Evolutionary conservation across 1,139 yeast genomes (phyloP).

Genomic region (Taphrina flavorubra): DNA sequence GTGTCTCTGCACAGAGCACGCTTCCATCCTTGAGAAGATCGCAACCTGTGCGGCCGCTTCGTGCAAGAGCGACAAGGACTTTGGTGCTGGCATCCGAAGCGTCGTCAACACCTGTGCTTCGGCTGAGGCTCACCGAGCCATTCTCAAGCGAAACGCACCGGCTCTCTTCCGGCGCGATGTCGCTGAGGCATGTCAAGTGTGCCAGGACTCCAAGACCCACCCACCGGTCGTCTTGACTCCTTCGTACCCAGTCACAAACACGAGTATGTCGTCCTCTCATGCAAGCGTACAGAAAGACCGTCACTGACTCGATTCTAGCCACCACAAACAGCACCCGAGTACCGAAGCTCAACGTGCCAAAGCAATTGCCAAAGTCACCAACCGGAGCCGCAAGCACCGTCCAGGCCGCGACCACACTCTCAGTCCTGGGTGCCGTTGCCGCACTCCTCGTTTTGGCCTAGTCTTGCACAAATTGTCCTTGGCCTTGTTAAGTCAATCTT

Average conservation of each 20-base stretch:
- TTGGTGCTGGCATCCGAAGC: slow-evolving; percentile 10
- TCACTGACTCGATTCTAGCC: background rate
- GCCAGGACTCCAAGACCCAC: slow-evolving; percentile 17
- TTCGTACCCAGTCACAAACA: slow-evolving; percentile 1
- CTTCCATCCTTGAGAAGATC: background rate
- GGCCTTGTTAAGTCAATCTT: slow-evolving; percentile 1
- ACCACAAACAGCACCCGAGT: slow-evolving; percentile 6
- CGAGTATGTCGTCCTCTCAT: background rate
- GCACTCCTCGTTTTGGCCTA: slow-evolving; percentile 6
- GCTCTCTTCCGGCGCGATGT: background rate
- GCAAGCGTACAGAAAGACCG: no score
- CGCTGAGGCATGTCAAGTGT: slow-evolving; percentile 4
- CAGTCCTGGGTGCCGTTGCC: slow-evolving; percentile 11
- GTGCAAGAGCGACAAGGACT: slow-evolving; percentile 15
- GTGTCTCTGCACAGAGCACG: slow-evolving; percentile 9
- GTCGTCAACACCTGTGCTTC: slow-evolving; percentile 6
- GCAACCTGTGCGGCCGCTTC: background rate
- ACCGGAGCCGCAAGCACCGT: slow-evolving; percentile 23
- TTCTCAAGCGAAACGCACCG: slow-evolving; percentile 13
- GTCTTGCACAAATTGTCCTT: slow-evolving; percentile 7
- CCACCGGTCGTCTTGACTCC: slow-evolving; percentile 21
- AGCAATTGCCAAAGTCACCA: slow-evolving; percentile 26
- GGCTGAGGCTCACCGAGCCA: slow-evolving; percentile 3
- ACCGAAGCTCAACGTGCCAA: background rate
- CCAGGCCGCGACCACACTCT: background rate